Conservation (phyloP, 805 yeast genomes). For the Yarrowia bubula region DNA sequence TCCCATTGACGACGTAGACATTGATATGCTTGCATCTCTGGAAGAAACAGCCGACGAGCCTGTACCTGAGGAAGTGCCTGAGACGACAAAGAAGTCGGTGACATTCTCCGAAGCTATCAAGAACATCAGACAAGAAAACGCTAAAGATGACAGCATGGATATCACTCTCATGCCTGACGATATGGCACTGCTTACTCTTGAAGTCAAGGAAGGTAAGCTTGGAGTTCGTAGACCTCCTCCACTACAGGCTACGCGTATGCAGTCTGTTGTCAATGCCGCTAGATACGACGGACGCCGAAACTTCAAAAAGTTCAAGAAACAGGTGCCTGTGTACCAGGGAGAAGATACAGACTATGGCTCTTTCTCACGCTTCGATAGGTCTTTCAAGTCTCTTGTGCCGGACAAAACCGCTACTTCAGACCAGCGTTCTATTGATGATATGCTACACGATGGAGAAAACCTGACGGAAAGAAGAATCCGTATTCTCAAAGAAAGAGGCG, state of each 20-base stretch:
- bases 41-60: not conserved
- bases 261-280: slow-evolving; percentile 4
- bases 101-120: slow-evolving; percentile 4
- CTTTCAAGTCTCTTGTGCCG: not conserved
- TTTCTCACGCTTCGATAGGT: slow-evolving; percentile 7
- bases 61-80: not conserved
- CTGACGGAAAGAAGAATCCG: slow-evolving; percentile 8
- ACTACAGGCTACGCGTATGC: slow-evolving; percentile 11
- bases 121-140: not conserved
- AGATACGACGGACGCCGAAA: slow-evolving; percentile 15
- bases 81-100: not conserved
- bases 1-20: not conserved
- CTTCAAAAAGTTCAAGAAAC: slow-evolving; percentile 10
- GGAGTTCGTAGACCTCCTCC: slow-evolving; percentile 4
- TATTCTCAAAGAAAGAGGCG: not conserved
- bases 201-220: slow-evolving; percentile 4
- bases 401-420: not conserved
- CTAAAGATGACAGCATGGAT: not conserved
- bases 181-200: not conserved
- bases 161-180: not conserved
- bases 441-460: not conserved
- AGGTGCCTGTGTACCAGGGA: not conserved
- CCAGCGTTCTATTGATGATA: not conserved
- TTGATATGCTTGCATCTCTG: not conserved
- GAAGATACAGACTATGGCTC: not conserved